phyloP scores from a whole-genome alignment of 2,329 filamentous ascomycete species.

The Corniculantispora saksenae region DNA sequence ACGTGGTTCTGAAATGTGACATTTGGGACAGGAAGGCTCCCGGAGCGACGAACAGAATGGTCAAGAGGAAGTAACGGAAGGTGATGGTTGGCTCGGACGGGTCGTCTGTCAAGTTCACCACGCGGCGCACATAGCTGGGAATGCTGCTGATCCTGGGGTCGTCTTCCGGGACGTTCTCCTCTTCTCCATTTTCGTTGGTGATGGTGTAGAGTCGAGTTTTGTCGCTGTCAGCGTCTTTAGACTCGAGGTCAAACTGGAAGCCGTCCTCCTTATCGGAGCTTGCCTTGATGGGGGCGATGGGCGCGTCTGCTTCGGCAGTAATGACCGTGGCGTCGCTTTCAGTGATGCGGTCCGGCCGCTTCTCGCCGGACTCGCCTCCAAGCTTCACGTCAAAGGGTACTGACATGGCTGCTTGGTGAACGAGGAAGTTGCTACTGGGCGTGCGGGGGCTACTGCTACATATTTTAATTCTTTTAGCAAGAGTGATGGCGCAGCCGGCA shows the following conservation, averaged over 20 bases:
- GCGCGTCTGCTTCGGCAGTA: constrained; percentile 7
- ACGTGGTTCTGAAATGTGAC: constrained; percentile 58
- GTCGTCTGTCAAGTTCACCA: constrained; percentile 60
- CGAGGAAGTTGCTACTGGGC: background rate
- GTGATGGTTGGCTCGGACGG: constrained; percentile 56
- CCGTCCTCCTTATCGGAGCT: background rate
- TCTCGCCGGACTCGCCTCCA: background rate
- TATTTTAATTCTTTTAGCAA: background rate
- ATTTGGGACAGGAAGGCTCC: constrained; percentile 60
- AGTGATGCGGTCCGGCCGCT: background rate
- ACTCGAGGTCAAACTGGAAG: constrained; percentile 15
- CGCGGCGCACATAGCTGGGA: constrained; percentile 55
- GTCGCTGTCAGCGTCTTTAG: constrained; percentile 4
- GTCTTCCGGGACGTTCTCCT: constrained; percentile 42
- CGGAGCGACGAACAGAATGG: constrained; percentile 55
- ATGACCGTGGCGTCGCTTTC: constrained; percentile 11
- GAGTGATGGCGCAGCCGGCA: background rate
- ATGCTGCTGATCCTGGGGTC: constrained; percentile 54
- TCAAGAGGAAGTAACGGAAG: constrained; percentile 60
- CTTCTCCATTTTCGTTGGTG: constrained; percentile 14
- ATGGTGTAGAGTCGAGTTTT: constrained; percentile 7
- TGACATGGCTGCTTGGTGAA: background rate
- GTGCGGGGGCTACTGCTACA: background rate
- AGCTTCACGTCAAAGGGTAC: background rate
- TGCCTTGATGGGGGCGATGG: background rate